Base-by-base conservation (phyloP, 2,329 filamentous ascomycete genomes). In the Colletotrichum sp. region DNA sequence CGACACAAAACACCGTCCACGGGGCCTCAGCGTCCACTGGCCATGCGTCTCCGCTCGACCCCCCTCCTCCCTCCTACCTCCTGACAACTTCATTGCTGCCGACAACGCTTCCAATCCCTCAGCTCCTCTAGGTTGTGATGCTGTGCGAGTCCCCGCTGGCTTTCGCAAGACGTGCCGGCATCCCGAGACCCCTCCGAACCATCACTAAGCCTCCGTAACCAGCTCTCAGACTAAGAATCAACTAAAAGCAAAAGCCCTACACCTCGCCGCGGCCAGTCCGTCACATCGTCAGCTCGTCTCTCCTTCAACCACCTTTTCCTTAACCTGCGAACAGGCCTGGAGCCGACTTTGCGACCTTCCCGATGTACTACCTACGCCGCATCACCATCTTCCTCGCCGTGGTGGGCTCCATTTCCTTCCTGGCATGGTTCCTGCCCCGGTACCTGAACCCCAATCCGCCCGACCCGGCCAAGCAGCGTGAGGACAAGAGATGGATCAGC, bases 401-500 rank as follows among this genome's bases (percentile, higher is more conserved):
- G 77, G 78, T 90, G 78, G 77, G 87, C 76, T 71, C 86, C 60
- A 71, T 91, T 78, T 83, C 89, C 74, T 86, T 92, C 78, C 75
- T 87, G 65, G 83, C 89, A 64, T 89, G 87, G 81, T 83, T 88
- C 34, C 80, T 94, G 8, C 89, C 91, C 60, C 86, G 87, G 69
- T 82, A 88, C 58, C 88, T 94, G 76, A 91, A 93, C 75, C 93
- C 93, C 4, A 90, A 90, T n/a, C 88, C 87, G n/a, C 91, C 90
- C 73, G 87, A 89, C 75, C 88, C 88, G 43, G 91, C 91, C 66
- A 92, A 93, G 83, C 88, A 89, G 66, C 85, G 87, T 68, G 91
- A 93, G 78, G 93, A 95, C 81, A 85, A 86, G 73, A 86, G 84
- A 78, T 96, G 94, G 94, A 91, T 96, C 64, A 88, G 91, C 61